Evolutionary conservation across 2,329 filamentous ascomycete species (phyloP).

Genomic region (Ilyonectria destructans): DNA sequence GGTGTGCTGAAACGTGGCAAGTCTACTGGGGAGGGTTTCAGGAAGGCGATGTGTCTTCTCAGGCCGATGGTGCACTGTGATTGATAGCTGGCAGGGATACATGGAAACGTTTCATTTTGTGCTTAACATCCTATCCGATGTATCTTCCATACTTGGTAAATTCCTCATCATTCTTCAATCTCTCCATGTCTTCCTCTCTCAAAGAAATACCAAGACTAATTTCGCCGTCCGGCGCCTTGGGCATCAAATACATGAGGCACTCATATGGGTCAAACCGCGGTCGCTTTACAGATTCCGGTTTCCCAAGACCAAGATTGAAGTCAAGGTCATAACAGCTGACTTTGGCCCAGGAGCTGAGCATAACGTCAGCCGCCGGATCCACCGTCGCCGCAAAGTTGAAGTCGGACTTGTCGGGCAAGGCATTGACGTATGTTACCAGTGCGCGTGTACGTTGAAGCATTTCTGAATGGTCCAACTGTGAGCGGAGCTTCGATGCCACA

Average conservation of each 20-base stretch:
- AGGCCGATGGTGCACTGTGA: not conserved
- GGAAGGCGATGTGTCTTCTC: constrained; percentile 1
- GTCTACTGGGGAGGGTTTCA: constrained; percentile 8
- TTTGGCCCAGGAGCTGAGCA: constrained; percentile 71
- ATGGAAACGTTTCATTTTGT: no score
- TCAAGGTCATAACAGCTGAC: constrained; percentile 62
- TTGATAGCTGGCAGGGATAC: no score
- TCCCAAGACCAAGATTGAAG: constrained; percentile 64
- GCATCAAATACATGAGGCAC: constrained; percentile 67
- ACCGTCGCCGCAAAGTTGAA: constrained; percentile 56
- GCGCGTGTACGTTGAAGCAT: constrained; percentile 57
- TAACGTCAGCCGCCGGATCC: constrained; percentile 60
- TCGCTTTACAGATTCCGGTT: constrained; percentile 63
- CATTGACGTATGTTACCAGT: constrained; percentile 59
- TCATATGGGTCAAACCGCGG: constrained; percentile 64
- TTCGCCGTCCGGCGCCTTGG: constrained; percentile 59
- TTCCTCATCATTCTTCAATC: constrained; percentile 59
- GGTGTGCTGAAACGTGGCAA: constrained; percentile 13
- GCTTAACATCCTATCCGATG: constrained; percentile 34
- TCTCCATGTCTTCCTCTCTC: constrained; percentile 64
- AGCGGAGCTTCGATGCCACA: constrained; percentile 59
- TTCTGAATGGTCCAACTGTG: constrained; percentile 55
- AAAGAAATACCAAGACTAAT: constrained; percentile 63
- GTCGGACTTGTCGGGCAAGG: constrained; percentile 53
- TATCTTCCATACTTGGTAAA: constrained; percentile 50